Conservation (phyloP, 805 yeast genomes). For the Ogataea saltuana region DNA sequence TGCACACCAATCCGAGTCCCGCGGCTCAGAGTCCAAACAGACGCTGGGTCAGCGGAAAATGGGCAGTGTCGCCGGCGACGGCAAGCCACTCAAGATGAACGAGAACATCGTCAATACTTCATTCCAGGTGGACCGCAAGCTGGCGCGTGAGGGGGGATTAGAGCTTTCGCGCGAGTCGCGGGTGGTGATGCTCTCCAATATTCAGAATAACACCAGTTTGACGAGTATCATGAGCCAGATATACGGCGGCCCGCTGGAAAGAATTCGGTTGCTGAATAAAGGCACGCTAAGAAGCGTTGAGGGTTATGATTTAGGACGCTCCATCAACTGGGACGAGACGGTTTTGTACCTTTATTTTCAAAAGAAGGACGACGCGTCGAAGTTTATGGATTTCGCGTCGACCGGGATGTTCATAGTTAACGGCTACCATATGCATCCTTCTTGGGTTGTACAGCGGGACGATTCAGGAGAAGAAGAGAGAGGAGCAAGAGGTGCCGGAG, state of each 20-base stretch:
- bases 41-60: constrained; percentile 5
- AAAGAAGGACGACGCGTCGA: constrained; percentile 51
- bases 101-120: constrained; percentile 23
- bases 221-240: constrained; percentile 54
- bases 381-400: constrained; percentile 51
- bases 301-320: constrained; percentile 14
- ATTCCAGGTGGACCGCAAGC: constrained; percentile 5
- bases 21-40: constrained; percentile 12
- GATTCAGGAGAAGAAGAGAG: too few relatives aligned
- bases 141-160: constrained; percentile 10
- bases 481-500: too few relatives aligned
- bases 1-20: constrained; percentile 10
- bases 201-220: constrained; percentile 42
- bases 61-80: constrained; percentile 9
- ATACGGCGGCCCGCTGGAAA: constrained; percentile 71
- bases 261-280: constrained; percentile 35
- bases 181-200: constrained; percentile 25
- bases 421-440: constrained; percentile 49
- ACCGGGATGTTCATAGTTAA: constrained; percentile 60
- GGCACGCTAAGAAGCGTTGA: constrained; percentile 18
- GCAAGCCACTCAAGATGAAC: constrained; percentile 20
- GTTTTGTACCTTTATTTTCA: constrained; percentile 52
- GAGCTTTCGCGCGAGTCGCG: constrained; percentile 18
- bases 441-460: constrained; percentile 42
- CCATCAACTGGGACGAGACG: constrained; percentile 28